Base-by-base conservation (phyloP, 2,329 filamentous ascomycete genomes). In the Thielaviopsis ethacetica region DNA sequence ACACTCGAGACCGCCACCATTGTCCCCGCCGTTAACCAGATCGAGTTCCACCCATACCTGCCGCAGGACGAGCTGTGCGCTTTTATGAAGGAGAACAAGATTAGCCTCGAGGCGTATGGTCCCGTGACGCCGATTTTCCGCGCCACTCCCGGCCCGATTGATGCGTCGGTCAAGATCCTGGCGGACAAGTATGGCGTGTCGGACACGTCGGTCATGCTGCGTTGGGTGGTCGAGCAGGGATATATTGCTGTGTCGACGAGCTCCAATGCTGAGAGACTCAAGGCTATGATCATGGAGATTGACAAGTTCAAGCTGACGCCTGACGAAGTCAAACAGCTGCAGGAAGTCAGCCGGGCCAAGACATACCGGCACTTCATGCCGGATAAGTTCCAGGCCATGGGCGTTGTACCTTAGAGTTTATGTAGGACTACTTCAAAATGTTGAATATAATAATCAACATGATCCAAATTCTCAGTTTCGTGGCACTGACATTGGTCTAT, bases 41-140 rank as follows among this genome's bases (percentile, higher is more conserved):
- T 86, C 63, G 83, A 86, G 67, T 81, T 81, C 56, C 82, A 86
- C 67, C 82, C 83, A 1, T 84, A 84, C 65, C 73, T 86, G 12
- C 83, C 85, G 67, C 83, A 81, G 66, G 71, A 71, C 1, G 72
- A 77, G 19, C 70, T 87, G 27, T 68, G 83, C 7, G 71, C 76
- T 15, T 82, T 77, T 68, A 81, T 77, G 70, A 69, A 76, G 57
- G 68, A 74, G 63, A 78, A 84, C 67, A 73, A 73, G 62, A 84
- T 86, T 62, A 72, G 80, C 61, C 68, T 85, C 53, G 77, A 80
- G 65, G 82, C 82, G 4, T 85, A 85, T 70, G 84, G 79, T 49
- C 82, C 83, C n/a, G 47, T 41, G 12, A 52, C 49, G 9, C 56
- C 56, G 19, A 9, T 57, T 19, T 30, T 21, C 1, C 17, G 47